phyloP scores from a whole-genome alignment of 805 yeast species.

The Clavispora carvajalis region DNA sequence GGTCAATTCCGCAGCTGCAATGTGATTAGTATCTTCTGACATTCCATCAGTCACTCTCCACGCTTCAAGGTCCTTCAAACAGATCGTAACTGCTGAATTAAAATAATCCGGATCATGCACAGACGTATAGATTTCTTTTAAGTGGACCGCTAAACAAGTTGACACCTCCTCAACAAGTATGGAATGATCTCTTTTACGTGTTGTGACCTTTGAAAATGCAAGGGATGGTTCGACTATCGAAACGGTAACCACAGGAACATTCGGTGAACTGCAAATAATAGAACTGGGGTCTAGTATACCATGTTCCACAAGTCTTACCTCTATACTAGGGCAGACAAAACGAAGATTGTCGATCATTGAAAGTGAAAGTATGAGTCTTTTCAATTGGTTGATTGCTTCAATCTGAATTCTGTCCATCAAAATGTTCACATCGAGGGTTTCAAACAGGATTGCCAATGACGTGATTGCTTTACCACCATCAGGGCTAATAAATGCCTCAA shows the following conservation, averaged over 20 bases:
- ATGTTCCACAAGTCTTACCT: slow-evolving; percentile 33
- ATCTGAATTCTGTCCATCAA: slow-evolving; percentile 64
- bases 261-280: slow-evolving; percentile 25
- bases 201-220: slow-evolving; percentile 20
- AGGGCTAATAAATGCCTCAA: slow-evolving; percentile 47
- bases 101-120: slow-evolving; percentile 19
- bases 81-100: slow-evolving; percentile 6
- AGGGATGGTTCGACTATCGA: slow-evolving; percentile 32
- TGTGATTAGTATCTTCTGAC: slow-evolving; percentile 6
- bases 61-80: slow-evolving; percentile 29
- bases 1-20: slow-evolving; percentile 7
- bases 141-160: slow-evolving; percentile 24
- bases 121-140: slow-evolving; percentile 21
- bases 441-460: slow-evolving; percentile 28
- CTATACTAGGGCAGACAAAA: slow-evolving; percentile 42
- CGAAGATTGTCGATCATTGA: slow-evolving; percentile 40
- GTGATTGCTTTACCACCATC: slow-evolving; percentile 34
- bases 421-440: slow-evolving; percentile 37
- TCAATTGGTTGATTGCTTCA: slow-evolving; percentile 46
- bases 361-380: slow-evolving; percentile 23
- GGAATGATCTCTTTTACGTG: slow-evolving; percentile 6
- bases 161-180: slow-evolving; percentile 12
- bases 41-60: slow-evolving; percentile 25
- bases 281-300: slow-evolving; percentile 16
- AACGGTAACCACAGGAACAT: slow-evolving; percentile 22